phyloP scores from a whole-genome alignment of 345 rosid species.

The Sonneratia caseolaris region DNA sequence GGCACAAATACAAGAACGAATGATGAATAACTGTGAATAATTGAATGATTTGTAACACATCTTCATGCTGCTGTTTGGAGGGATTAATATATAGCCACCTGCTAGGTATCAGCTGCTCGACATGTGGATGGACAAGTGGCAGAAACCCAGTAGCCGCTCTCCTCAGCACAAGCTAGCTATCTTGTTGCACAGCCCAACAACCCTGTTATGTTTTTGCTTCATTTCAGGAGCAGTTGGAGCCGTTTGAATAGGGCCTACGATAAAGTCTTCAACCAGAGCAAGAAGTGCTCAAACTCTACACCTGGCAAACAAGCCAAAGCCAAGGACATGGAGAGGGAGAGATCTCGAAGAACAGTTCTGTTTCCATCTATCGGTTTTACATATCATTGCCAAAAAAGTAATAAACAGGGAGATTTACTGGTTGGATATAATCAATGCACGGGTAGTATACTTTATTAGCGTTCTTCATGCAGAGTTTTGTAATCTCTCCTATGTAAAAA shows the following conservation, averaged over 20 bases:
- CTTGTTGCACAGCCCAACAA: background rate
- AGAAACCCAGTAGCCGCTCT: background rate
- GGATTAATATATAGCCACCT: background rate
- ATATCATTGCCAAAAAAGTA: too few species aligned
- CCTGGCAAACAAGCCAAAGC: too few species aligned
- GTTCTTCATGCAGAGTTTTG: too few species aligned
- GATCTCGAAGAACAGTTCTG: too few species aligned
- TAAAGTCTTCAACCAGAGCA: too few species aligned
- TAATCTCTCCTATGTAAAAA: too few species aligned
- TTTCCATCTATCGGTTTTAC: too few species aligned
- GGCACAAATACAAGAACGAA: background rate
- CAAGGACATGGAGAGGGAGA: too few species aligned
- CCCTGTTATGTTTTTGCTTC: background rate
- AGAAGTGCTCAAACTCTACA: too few species aligned
- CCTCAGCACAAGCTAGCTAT: background rate
- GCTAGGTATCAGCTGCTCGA: background rate
- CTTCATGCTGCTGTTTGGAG: background rate
- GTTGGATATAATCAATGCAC: too few species aligned
- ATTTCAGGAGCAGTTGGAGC: background rate
- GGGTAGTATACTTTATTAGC: too few species aligned
- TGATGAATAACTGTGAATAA: background rate
- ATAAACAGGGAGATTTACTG: too few species aligned
- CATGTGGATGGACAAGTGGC: background rate
- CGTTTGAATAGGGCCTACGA: background rate
- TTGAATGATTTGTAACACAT: background rate